Base-by-base conservation (phyloP, 768 basidiomycete genomes). In the Fomitopsis serialis region DNA sequence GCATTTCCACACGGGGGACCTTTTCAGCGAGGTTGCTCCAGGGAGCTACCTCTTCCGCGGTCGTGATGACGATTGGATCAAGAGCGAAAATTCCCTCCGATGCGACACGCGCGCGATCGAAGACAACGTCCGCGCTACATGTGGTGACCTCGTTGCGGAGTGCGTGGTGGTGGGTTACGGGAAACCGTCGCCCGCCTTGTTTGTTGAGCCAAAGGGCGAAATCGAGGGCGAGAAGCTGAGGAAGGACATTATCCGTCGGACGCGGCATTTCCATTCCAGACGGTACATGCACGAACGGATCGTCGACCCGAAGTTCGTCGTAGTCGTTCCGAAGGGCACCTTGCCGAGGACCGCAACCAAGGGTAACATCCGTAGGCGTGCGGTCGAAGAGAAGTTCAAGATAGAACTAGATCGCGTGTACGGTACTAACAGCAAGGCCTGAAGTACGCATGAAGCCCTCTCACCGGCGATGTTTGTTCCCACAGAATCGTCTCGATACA, bases 11-110 rank as follows among this genome's bases (percentile, higher is more conserved):
- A 89, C 88, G 13, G 88, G 89, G 1, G 88, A 91, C 66, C 71
- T 91, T n/a, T 91, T 90, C 73, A 77, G 80, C 61, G 82, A 87
- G 66, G 72, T 75, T 17, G 58, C 70, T 1, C 73, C 79, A 1
- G 85, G 85, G 0, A 70, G 69, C 59, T 90, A 84, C 63, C 63
- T 81, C 44, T 86, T 78, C 56, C 79, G 84, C 35, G 89, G 88
- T 23, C 80, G 89, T 40, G 81, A 88, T 55, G 88, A 91, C 60
- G 88, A 91, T 67, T 89, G 88, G 89, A 90, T 91, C 66, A 91
- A 90, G 71, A 84, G 82, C 36, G 84, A 87, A 63, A 87, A 80
- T 63, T 84, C 87, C 62, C 70, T 89, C 56, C 79, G 88, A 48
- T 89, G 88, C 61, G 88, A 91, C 62, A 89, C 89, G 47, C 83